phyloP scores from a whole-genome alignment of 2,329 filamentous ascomycete genomes.

The Metarhizium humberi region DNA sequence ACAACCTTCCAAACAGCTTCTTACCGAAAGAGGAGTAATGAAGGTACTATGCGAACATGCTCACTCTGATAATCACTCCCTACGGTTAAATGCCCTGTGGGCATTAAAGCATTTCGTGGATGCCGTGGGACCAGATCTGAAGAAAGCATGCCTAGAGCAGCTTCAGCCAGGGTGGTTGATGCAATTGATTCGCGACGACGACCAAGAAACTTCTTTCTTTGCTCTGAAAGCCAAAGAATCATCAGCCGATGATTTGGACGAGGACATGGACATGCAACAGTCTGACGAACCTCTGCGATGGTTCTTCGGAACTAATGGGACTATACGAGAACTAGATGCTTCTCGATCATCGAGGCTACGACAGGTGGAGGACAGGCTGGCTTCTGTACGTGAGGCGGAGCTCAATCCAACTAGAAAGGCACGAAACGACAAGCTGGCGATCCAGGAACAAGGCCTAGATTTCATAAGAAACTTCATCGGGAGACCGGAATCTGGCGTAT shows the following conservation, averaged over 20 bases:
- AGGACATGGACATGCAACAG: constrained; percentile 48
- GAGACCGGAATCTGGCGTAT: constrained; percentile 38
- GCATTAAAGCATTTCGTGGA: constrained; percentile 84
- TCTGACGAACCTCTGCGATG: constrained; percentile 33
- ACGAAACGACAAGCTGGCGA: constrained; percentile 67
- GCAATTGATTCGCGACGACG: constrained; percentile 61
- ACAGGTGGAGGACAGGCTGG: constrained; percentile 39
- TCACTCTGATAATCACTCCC: constrained; percentile 66
- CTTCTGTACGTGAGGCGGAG: constrained; percentile 53
- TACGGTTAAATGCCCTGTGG: constrained; percentile 84
- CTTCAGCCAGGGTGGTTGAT: constrained; percentile 74
- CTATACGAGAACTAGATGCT: constrained; percentile 22
- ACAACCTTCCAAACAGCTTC: constrained; percentile 39
- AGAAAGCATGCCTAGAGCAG: constrained; percentile 68
- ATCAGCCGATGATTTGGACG: constrained; percentile 36
- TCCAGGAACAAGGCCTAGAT: constrained; percentile 86
- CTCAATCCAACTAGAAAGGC: constrained; percentile 58
- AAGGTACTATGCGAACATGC: constrained; percentile 75
- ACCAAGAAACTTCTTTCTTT: constrained; percentile 41
- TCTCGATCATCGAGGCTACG: constrained; percentile 34
- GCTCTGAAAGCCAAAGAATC: constrained; percentile 20
- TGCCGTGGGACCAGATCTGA: constrained; percentile 59
- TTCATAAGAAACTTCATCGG: constrained; percentile 86
- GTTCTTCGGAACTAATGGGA: constrained; percentile 23
- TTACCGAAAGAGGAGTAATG: constrained; percentile 66